phyloP scores from a whole-genome alignment of 1,284 basidiomycete genomes.

The Sporisorium graminicola region DNA sequence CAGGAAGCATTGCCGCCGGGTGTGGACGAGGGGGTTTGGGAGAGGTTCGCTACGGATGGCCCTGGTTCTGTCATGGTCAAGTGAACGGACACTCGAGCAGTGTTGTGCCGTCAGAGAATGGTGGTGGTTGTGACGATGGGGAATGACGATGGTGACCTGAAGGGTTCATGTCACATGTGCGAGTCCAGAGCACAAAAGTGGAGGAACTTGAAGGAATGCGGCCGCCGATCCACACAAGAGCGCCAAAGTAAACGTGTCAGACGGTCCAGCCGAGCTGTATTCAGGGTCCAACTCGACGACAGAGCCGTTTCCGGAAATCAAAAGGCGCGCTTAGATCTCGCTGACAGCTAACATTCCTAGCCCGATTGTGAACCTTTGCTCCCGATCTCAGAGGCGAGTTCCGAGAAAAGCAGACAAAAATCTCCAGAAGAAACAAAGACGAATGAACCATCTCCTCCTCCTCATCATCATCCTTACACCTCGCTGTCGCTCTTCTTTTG shows the following conservation, averaged over 20 bases:
- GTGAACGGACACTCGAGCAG: no score
- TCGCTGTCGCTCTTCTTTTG: not conserved
- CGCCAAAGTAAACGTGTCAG: no score
- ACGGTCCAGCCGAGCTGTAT: no score
- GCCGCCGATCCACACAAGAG: constrained; percentile 24
- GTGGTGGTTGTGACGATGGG: not conserved
- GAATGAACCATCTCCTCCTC: not conserved
- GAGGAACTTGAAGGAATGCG: constrained; percentile 11
- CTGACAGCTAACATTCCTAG: no score
- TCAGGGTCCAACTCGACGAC: not conserved
- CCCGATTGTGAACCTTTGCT: not conserved
- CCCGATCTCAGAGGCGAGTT: constrained; percentile 17
- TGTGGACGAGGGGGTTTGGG: constrained; percentile 41
- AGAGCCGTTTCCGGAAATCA: constrained; percentile 1
- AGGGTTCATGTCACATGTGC: not conserved
- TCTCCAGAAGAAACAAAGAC: constrained; percentile 8
- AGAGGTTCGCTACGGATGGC: constrained; percentile 46
- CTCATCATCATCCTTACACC: not conserved
- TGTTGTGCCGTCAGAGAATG: not conserved
- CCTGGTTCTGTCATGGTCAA: constrained; percentile 27
- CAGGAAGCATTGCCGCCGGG: constrained; percentile 46
- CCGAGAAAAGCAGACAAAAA: constrained; percentile 18
- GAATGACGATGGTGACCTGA: constrained; percentile 2
- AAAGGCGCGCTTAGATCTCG: no score
- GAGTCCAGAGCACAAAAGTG: not conserved